Evolutionary conservation across 371 early-diverging fungal genomes (phyloP), one percentile per base, ranked within the genome.

Genomic region (Phascolomyces articulosus): DNA sequence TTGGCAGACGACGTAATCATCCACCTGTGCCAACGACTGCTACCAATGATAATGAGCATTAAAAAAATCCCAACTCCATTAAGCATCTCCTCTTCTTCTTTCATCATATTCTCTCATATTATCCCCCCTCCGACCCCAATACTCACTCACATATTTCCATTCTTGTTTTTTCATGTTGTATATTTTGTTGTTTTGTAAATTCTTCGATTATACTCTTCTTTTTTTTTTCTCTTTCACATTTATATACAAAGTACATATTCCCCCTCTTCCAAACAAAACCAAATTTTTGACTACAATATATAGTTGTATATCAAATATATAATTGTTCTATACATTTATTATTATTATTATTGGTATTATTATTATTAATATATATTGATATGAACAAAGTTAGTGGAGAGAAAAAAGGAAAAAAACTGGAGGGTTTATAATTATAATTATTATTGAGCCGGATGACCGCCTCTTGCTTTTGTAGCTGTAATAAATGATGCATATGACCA

Each of bases 401-500:
- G 44, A 18, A 44, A 8, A 44, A 16, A 15, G 44, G 4, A 44
- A 44, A 44, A 44, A 44, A 34, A 34, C 0, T 9, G 34, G 34
- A 34, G 11, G 11, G 34, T 34, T 34, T 34, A 34, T 34, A 9
- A 34, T 34, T 34, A 34, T 34, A 34, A 9, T 34, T 34, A 34
- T 34, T 51, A 51, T 51, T 20, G 10, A 6, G 23, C 15, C 24
- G 57, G 57, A 18, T 24, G 34, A 20, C 63, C 55, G n/a, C n/a
- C n/a, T 28, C 49, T 40, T 21, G 60, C 63, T 16, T 63, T 21
- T 10, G 60, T 58, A 16, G 89, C 87, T 24, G 86, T 71, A 15
- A 86, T 67, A 38, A 88, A 78, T 16, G 88, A 77, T 4, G 90
- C 89, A 68, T 92, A 90, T 51, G 84, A 85, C 94, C 94, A 93